Evolutionary conservation across 495 filamentous ascomycete genomes (phyloP), one percentile per base, ranked within the genome.

Genomic region (Rhypophila decipiens): DNA sequence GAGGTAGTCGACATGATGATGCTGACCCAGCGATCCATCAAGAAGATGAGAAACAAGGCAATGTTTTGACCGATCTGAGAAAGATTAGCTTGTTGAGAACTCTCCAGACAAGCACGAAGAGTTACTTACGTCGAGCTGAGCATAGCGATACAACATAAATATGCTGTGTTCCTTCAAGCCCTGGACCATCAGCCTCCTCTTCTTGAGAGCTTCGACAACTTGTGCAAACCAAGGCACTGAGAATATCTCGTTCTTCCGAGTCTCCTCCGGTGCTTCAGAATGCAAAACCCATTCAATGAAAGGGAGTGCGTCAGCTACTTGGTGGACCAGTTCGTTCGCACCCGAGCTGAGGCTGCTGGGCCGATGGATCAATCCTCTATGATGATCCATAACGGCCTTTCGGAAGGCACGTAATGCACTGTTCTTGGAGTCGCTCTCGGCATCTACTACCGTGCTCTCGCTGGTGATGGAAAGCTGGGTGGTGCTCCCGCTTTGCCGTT

Each of bases 21-120:
- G 29, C 52, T 55, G 22, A 64, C 58, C 60, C 60, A 64, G 3
- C 59, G 52, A 41, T 64, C 60, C 52, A 64, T 54, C 18, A 64
- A 31, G 11, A 57, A 56, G 15, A 62, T 50, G 21, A 64, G 45
- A 42, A 64, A 64, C 9, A 64, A 53, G 4, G 52, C 60, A 18
- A 64, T 37, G 35, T 57, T 64, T 24, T 59, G 56, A 2, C 52
- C 53, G 10, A 62, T 54, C 48, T 51, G 22, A 15, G 1, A 2
- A 38, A 7, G 10, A 37, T 47, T 31, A 52, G 50, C 19, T 17
- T 23, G 18, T 27, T 21, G 19, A 15, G 12, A 35, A n/a, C 5
- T 37, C 27, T 23, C 8, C 5, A 4, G 17, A 12, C 33, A 39
- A 38, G 17, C 3, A 7, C 15, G 21, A 15, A 39, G 18, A n/a